Evolutionary conservation across 1,139 yeast species (phyloP).

Genomic region (Nakaseomyces sp.): DNA sequence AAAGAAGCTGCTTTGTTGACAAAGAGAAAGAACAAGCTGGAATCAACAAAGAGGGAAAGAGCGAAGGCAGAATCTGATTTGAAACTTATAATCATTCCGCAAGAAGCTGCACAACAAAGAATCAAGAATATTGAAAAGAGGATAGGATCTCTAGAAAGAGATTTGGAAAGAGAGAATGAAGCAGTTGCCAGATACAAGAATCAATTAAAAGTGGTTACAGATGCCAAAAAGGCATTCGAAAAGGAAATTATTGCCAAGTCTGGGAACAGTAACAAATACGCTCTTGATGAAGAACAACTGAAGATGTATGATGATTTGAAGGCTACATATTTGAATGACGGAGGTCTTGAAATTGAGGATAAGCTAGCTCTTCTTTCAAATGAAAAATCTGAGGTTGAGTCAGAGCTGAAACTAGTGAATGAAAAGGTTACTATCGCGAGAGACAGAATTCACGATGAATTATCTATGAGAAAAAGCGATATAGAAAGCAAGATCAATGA

Average conservation of each 20-base stretch:
- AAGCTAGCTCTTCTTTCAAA: conserved; percentile 38
- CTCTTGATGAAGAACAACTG: conserved; percentile 44
- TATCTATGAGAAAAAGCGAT: conserved; percentile 33
- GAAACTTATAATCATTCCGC: conserved; percentile 46
- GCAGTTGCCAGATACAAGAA: conserved; percentile 37
- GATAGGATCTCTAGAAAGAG: conserved; percentile 44
- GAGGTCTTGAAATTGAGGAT: conserved; percentile 54
- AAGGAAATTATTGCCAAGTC: conserved; percentile 32
- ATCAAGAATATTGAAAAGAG: conserved; percentile 43
- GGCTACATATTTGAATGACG: conserved; percentile 45
- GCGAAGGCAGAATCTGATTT: conserved; percentile 49
- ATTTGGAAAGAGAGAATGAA: conserved; percentile 44
- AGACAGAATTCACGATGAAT: conserved; percentile 33
- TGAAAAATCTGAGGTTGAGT: conserved; percentile 38
- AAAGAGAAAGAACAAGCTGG: conserved; percentile 37
- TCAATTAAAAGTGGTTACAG: conserved; percentile 43
- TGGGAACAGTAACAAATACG: conserved; percentile 29
- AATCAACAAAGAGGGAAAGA: conserved; percentile 35
- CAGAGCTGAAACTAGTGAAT: conserved; percentile 35
- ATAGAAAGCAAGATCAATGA: conserved; percentile 36
- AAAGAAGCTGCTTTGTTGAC: conserved; percentile 39
- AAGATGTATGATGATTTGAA: conserved; percentile 54
- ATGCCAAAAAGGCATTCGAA: conserved; percentile 40
- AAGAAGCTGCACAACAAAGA: conserved; percentile 34
- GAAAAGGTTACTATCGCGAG: conserved; percentile 36